These are phyloP conservation scores for Penicillium sp. DNA, from an alignment of 2,329 filamentous ascomycete genomes.

Conservation along the genomic window DNA sequence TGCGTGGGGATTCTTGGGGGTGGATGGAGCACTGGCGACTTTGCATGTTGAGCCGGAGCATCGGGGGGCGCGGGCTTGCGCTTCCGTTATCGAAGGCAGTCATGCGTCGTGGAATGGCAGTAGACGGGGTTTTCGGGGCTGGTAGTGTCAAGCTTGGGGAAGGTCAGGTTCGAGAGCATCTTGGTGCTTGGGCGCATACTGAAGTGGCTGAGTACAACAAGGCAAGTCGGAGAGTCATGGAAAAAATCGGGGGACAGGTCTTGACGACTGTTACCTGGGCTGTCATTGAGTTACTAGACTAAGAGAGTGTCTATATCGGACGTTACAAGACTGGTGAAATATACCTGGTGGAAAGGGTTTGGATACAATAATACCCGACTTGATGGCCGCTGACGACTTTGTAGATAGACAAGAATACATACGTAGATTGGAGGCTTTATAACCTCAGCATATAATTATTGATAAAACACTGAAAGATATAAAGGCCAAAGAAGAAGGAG, in stretches of 20 bases:
- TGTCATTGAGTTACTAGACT: conserved; percentile 35
- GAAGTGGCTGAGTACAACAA: conserved; percentile 39
- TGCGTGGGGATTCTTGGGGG: conserved; percentile 43
- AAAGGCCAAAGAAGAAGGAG: too few species aligned
- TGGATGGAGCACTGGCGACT: conserved; percentile 40
- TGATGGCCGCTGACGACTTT: too few species aligned
- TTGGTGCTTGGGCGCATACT: conserved; percentile 36
- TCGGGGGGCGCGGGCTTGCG: conserved; percentile 39
- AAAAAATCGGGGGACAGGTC: conserved; percentile 43
- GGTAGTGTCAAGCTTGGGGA: conserved; percentile 3
- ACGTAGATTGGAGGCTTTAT: too few species aligned
- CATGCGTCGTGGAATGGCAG: conserved; percentile 31
- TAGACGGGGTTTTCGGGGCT: conserved; percentile 23
- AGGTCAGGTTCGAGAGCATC: conserved; percentile 6
- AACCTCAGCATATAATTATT: too few species aligned
- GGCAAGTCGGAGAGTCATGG: conserved; percentile 45
- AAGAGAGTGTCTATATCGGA: not conserved
- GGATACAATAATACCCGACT: too few species aligned
- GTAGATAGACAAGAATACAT: too few species aligned
- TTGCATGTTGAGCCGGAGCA: conserved; percentile 45
- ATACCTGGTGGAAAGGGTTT: too few species aligned
- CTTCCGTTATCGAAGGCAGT: conserved; percentile 32
- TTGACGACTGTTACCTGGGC: conserved; percentile 41
- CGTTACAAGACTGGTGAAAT: too few species aligned
- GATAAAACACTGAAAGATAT: too few species aligned